Conservation (phyloP, 441 rosid genomes). For the Gossypium davidsonii region DNA sequence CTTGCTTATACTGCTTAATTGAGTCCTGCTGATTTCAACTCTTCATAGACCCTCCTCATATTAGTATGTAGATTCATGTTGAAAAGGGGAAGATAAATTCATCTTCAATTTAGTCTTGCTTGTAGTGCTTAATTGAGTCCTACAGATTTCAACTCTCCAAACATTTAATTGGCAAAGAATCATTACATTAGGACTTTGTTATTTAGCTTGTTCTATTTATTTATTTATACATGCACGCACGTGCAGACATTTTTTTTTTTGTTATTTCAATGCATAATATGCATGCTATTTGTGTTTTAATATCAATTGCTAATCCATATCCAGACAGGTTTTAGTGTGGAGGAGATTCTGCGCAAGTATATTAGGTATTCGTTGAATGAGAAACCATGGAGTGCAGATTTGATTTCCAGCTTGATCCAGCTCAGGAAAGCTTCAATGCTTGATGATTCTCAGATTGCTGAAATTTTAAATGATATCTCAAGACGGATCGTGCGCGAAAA, state of each 20-base stretch:
- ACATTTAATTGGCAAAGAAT: neutral
- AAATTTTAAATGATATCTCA: conserved; percentile 74
- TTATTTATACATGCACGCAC: neutral
- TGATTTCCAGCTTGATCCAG: conserved; percentile 54
- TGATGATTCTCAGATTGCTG: conserved; percentile 64
- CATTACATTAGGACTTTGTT: neutral
- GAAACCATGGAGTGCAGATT: conserved; percentile 75
- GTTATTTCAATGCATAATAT: neutral
- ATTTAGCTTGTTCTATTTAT: neutral
- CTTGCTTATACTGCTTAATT: conserved; percentile 43
- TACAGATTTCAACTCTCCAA: neutral
- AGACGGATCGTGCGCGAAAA: conserved; percentile 70
- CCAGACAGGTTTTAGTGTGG: conserved; percentile 92
- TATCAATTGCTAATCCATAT: conserved; percentile 26
- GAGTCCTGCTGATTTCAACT: conserved; percentile 40
- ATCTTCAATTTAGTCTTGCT: neutral
- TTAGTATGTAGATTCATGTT: neutral
- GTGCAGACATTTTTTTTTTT: neutral
- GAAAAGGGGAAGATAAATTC: neutral
- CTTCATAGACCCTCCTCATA: conserved; percentile 27
- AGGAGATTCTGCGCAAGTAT: conserved; percentile 82
- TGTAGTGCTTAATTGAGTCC: no score
- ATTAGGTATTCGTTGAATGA: conserved; percentile 84
- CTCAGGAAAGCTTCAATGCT: conserved; percentile 69
- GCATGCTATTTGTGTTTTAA: conserved; percentile 26